Percentiles rank a stretch among this genome's conserved stretches.
Conservation (phyloP, 768 basidiomycete genomes). For the Mycena albidolilacea region DNA sequence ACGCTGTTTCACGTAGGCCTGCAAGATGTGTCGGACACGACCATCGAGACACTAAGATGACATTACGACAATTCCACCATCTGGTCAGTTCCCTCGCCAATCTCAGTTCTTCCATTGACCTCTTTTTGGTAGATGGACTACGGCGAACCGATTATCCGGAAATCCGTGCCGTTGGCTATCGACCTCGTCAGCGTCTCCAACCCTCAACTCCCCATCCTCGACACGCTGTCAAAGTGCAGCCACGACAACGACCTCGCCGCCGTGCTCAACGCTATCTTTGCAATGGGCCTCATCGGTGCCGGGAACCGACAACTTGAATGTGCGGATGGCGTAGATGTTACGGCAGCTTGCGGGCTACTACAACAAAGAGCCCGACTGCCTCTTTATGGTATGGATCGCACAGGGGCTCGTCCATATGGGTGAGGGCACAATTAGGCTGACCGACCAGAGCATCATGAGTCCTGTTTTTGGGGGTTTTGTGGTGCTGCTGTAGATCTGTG, state of each 20-base stretch:
- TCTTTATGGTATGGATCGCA: too few relatives aligned
- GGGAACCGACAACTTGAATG: slow-evolving; percentile 99
- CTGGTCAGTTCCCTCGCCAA: slow-evolving; percentile 67
- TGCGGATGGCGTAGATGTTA: slow-evolving; percentile 98
- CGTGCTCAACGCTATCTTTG: slow-evolving; percentile 96
- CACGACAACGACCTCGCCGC: slow-evolving; percentile 99
- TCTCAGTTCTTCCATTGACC: slow-evolving; percentile 38
- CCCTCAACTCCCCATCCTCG: slow-evolving; percentile 93
- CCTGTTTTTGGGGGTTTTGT: slow-evolving; percentile 97
- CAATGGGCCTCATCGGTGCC: slow-evolving; percentile 98
- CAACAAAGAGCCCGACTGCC: too few relatives aligned
- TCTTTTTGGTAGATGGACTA: slow-evolving; percentile 90
- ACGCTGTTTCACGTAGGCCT: slow-evolving; percentile 66
- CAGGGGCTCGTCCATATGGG: too few relatives aligned
- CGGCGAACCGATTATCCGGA: slow-evolving; percentile 93
- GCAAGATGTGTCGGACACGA: slow-evolving; percentile 94
- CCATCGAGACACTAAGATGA: slow-evolving; percentile 97
- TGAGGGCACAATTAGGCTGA: too few relatives aligned
- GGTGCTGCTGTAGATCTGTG: neutral
- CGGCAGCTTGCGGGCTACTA: too few relatives aligned
- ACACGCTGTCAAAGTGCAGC: slow-evolving; percentile 98
- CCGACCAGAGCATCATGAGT: too few relatives aligned
- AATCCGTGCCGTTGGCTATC: slow-evolving; percentile 93
- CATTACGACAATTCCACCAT: slow-evolving; percentile 96
- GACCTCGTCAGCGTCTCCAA: slow-evolving; percentile 96